Conservation (phyloP, 257 asterid species). For the Haberlea rhodopensis region DNA sequence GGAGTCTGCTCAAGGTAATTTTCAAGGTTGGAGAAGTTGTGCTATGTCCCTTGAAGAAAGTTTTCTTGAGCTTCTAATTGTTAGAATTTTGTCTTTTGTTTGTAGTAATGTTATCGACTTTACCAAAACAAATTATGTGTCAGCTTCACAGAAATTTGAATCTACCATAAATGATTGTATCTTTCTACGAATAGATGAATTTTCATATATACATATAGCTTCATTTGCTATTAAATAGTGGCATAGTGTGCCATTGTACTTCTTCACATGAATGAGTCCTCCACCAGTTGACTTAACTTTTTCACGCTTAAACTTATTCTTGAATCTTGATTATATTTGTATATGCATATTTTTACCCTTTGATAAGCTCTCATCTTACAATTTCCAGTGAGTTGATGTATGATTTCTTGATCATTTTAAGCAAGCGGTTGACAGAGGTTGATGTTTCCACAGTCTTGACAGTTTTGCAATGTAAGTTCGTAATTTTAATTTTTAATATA, state of each 20-base stretch:
- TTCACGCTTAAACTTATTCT: background rate
- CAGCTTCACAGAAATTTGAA: too few relatives aligned
- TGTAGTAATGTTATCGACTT: too few relatives aligned
- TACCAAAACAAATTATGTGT: too few relatives aligned
- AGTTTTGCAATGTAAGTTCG: conserved; percentile 68
- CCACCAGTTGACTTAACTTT: background rate
- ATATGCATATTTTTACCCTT: conserved; percentile 9
- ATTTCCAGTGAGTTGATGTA: conserved; percentile 80
- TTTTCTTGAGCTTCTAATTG: background rate
- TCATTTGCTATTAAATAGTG: too few relatives aligned
- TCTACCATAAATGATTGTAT: too few relatives aligned
- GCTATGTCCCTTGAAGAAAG: background rate
- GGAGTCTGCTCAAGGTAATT: conserved; percentile 86
- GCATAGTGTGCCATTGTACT: background rate
- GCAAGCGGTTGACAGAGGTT: conserved; percentile 89
- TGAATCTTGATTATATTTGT: conserved; percentile 7
- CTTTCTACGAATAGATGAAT: too few relatives aligned
- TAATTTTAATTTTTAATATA: background rate
- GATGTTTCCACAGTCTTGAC: conserved; percentile 89
- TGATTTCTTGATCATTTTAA: conserved; percentile 82
- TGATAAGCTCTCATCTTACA: conserved; percentile 23
- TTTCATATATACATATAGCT: too few relatives aligned
- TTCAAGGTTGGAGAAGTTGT: conserved; percentile 18
- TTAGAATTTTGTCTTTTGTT: background rate
- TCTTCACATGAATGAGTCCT: background rate